These are phyloP conservation scores for Articulospora tetracladia DNA, from an alignment of 495 filamentous ascomycete species.

Conservation along the genomic window DNA sequence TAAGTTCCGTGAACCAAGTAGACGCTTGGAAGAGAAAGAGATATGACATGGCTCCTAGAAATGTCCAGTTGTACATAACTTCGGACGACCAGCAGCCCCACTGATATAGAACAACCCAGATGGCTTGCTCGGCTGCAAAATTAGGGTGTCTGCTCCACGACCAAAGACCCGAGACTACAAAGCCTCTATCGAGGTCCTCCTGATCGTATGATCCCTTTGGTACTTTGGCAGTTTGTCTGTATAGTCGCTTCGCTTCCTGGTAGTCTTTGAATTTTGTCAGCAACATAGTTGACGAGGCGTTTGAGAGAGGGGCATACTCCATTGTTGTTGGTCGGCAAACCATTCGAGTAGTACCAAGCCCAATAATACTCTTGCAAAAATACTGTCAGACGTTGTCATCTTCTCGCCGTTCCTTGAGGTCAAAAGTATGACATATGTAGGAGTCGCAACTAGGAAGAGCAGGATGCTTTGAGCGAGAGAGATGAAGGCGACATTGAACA, in stretches of 20 bases:
- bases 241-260: constrained; percentile 75
- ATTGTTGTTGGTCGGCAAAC: constrained; percentile 91
- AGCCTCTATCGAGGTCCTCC: constrained; percentile 87
- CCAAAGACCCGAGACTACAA: constrained; percentile 82
- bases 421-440: constrained; percentile 78
- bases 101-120: constrained; percentile 84
- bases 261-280: constrained; percentile 47
- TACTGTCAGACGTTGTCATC: constrained; percentile 55
- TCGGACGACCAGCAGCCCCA: constrained; percentile 77
- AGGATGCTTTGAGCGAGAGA: constrained; percentile 77
- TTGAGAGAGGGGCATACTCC: constrained; percentile 49
- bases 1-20: constrained; percentile 79
- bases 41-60: constrained; percentile 63
- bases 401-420: constrained; percentile 30
- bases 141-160: constrained; percentile 87
- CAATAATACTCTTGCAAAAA: constrained; percentile 64
- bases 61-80: constrained; percentile 73
- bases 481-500: constrained; percentile 88
- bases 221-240: constrained; percentile 67
- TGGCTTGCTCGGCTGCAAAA: constrained; percentile 85
- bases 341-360: constrained; percentile 69
- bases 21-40: constrained; percentile 83
- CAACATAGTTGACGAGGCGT: background rate
- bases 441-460: constrained; percentile 70
- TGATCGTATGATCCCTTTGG: constrained; percentile 47